A percentile compares a stretch with the other conserved stretches of the same genome.
These are phyloP conservation scores for Fusarium scirpi DNA, from an alignment of 2,329 filamentous ascomycete genomes.

Conservation along the genomic window DNA sequence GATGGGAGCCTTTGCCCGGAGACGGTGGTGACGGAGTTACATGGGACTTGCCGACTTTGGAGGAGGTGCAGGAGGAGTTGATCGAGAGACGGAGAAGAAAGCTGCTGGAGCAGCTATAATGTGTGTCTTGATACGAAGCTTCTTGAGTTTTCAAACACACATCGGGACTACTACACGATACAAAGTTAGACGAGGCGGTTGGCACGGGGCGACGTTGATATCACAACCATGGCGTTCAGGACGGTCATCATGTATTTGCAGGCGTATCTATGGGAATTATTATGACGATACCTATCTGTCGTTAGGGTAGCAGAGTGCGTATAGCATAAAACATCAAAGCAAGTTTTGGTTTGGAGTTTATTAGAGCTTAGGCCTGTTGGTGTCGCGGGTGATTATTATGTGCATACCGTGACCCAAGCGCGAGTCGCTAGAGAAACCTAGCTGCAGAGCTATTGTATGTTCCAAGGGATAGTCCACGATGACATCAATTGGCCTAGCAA, in stretches of 20 bases:
- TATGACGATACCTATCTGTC: conserved; percentile 2
- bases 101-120: conserved; percentile 81
- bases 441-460: no score
- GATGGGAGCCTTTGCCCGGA: conserved; percentile 89
- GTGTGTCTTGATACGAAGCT: not conserved
- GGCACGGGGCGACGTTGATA: conserved; percentile 7
- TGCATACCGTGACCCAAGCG: not conserved
- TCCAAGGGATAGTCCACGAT: not conserved
- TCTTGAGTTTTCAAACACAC: not conserved
- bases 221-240: conserved; percentile 31
- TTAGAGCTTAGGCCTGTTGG: not conserved
- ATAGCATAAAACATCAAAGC: not conserved
- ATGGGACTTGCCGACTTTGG: conserved; percentile 86
- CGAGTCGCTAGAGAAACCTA: not conserved
- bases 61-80: conserved; percentile 95
- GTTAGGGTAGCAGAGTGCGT: not conserved
- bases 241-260: conserved; percentile 27
- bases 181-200: not conserved
- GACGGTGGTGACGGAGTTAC: conserved; percentile 84
- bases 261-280: conserved; percentile 23
- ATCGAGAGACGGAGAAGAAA: conserved; percentile 86
- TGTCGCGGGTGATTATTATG: not conserved
- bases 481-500: not conserved
- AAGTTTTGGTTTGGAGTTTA: not conserved
- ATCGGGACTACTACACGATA: not conserved